Conservation (phyloP, 306 rosid species). For the Biancaea sappan region DNA sequence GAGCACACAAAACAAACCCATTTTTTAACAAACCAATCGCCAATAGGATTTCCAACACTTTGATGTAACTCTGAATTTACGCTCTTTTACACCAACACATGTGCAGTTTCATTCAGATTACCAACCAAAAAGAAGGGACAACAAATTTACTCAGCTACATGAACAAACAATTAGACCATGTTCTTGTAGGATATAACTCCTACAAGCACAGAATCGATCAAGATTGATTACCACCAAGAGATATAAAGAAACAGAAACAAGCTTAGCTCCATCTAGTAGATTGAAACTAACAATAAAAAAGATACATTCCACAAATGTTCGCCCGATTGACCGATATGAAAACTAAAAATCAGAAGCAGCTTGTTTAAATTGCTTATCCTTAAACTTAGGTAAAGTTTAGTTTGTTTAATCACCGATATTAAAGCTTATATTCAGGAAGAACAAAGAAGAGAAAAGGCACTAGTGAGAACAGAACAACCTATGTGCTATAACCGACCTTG, state of each 20-base stretch:
- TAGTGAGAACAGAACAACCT: not conserved
- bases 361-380: not conserved
- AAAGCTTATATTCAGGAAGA: not conserved
- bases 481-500: not conserved
- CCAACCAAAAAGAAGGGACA: not conserved
- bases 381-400: not conserved
- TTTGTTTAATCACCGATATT: not conserved
- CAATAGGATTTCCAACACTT: not conserved
- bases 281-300: constrained; percentile 18
- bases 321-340: constrained; percentile 6
- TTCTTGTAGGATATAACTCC: not conserved
- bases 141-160: not conserved
- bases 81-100: not conserved
- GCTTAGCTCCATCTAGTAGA: constrained; percentile 14
- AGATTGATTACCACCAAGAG: not conserved
- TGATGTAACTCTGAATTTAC: not conserved
- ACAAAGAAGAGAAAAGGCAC: not conserved
- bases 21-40: not conserved
- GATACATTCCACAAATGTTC: constrained; percentile 6
- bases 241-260: constrained; percentile 19
- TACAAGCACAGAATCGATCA: not conserved
- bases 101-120: not conserved
- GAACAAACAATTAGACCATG: constrained; percentile 3
- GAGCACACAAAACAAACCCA: not conserved
- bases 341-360: not conserved